Conservation (phyloP, 1,139 yeast species). For the Suhomyces yuchorum region DNA sequence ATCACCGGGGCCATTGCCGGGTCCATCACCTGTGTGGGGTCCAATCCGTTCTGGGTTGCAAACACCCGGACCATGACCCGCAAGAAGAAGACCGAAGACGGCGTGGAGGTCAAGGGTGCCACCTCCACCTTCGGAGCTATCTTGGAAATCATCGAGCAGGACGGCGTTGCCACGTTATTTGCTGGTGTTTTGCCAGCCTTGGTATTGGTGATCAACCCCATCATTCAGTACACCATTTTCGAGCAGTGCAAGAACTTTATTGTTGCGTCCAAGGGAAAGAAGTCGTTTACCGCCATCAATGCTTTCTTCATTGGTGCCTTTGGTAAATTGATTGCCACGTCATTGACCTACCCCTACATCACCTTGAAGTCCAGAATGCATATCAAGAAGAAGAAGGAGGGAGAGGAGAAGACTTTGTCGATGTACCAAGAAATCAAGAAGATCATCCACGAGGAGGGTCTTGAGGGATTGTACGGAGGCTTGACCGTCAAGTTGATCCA, state of each 20-base stretch:
- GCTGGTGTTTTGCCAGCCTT: slow-evolving; percentile 88
- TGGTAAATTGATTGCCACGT: slow-evolving; percentile 85
- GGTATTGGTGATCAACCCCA: slow-evolving; percentile 82
- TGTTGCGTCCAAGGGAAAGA: slow-evolving; percentile 52
- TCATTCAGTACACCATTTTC: slow-evolving; percentile 87
- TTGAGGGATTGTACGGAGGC: slow-evolving; percentile 79
- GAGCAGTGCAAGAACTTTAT: slow-evolving; percentile 79
- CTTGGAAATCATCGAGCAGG: slow-evolving; percentile 62
- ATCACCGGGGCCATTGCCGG: slow-evolving; percentile 87
- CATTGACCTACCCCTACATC: slow-evolving; percentile 86
- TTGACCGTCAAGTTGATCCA: slow-evolving; percentile 77
- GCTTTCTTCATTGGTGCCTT: slow-evolving; percentile 88
- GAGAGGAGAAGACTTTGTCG: slow-evolving; percentile 32
- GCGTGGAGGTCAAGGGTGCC: slow-evolving; percentile 15
- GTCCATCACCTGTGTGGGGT: slow-evolving; percentile 74
- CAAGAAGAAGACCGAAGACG: slow-evolving; percentile 34
- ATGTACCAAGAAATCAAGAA: slow-evolving; percentile 49
- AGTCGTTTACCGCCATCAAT: slow-evolving; percentile 57
- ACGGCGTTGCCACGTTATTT: slow-evolving; percentile 73
- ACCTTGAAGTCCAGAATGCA: slow-evolving; percentile 91
- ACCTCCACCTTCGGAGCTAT: slow-evolving; percentile 56
- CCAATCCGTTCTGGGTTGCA: slow-evolving; percentile 97
- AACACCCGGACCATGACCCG: slow-evolving; percentile 81
- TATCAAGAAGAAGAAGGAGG: slow-evolving; percentile 45
- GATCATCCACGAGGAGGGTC: slow-evolving; percentile 69